Conservation (phyloP, 2,329 filamentous ascomycete species). For the Ceratocystis lukuohia region DNA sequence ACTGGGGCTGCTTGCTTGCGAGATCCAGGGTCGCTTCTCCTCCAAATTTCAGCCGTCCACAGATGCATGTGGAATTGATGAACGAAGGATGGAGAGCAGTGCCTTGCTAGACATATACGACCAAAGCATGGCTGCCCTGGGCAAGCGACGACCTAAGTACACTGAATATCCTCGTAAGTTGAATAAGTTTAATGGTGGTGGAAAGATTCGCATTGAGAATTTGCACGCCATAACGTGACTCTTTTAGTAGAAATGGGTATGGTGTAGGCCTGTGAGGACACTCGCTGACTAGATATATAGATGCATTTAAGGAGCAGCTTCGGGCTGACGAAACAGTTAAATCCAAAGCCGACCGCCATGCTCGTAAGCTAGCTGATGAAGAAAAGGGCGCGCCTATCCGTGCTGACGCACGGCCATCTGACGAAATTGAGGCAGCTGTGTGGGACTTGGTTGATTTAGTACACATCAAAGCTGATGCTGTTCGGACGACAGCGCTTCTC, state of each 20-base stretch:
- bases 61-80: conserved; percentile 31
- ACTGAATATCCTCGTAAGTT: conserved; percentile 33
- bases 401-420: conserved; percentile 32
- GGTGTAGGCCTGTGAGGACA: background rate
- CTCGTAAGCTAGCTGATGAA: conserved; percentile 32
- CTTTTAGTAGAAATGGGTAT: too few species aligned
- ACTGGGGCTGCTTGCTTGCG: conserved; percentile 30
- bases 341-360: conserved; percentile 35
- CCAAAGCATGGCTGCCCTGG: conserved; percentile 30
- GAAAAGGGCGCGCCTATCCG: conserved; percentile 32
- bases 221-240: too few species aligned
- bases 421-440: conserved; percentile 35
- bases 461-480: conserved; percentile 32
- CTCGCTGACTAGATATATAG: conserved; percentile 20
- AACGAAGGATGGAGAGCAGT: conserved; percentile 31
- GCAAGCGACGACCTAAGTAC: conserved; percentile 34
- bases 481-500: conserved; percentile 29
- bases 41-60: conserved; percentile 30
- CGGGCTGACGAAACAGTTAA: conserved; percentile 34
- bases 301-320: conserved; percentile 35
- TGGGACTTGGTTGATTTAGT: conserved; percentile 43
- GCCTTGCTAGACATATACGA: conserved; percentile 31
- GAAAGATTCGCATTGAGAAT: background rate
- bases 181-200: background rate
- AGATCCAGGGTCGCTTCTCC: conserved; percentile 33